Evolutionary conservation across 352 stramenopile species (phyloP).

Genomic region (Pythium scleroteichum): DNA sequence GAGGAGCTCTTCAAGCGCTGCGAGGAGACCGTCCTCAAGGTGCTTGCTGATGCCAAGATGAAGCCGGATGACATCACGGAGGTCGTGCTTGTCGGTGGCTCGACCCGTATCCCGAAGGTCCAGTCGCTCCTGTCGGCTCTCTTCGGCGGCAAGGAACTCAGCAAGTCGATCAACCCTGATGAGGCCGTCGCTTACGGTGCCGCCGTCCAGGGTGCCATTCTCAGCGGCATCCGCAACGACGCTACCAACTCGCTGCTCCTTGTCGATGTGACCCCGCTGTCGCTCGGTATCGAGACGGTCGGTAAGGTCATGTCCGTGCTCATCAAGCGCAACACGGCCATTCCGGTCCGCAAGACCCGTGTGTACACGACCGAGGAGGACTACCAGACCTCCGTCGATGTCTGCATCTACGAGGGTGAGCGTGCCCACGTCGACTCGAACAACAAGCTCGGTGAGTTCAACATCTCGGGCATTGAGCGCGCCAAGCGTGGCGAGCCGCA

Average conservation of each 20-base stretch:
- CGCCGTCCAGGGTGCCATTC: constrained; percentile 44
- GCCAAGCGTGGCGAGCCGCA: constrained; percentile 79
- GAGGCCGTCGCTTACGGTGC: constrained; percentile 68
- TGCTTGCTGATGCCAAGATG: constrained; percentile 45
- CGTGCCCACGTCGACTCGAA: constrained; percentile 72
- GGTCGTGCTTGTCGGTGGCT: constrained; percentile 44
- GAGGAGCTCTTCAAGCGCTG: constrained; percentile 65
- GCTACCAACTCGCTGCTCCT: constrained; percentile 72
- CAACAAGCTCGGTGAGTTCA: constrained; percentile 88
- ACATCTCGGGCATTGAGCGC: constrained; percentile 77
- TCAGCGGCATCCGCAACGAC: constrained; percentile 39
- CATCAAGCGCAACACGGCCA: constrained; percentile 78
- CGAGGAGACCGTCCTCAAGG: constrained; percentile 62
- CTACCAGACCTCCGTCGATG: constrained; percentile 67
- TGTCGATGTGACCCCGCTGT: constrained; percentile 81
- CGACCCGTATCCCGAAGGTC: constrained; percentile 46
- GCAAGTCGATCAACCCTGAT: constrained; percentile 58
- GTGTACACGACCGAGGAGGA: constrained; percentile 45
- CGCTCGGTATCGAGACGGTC: constrained; percentile 72
- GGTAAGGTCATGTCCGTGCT: constrained; percentile 79
- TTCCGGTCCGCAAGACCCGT: constrained; percentile 61
- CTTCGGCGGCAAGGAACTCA: constrained; percentile 44
- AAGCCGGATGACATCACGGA: constrained; percentile 40
- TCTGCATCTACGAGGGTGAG: constrained; percentile 80
- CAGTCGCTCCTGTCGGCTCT: constrained; percentile 34